These are phyloP conservation scores for Cyberlindnera maritima DNA, from an alignment of 805 yeast genomes.

Conservation along the genomic window DNA sequence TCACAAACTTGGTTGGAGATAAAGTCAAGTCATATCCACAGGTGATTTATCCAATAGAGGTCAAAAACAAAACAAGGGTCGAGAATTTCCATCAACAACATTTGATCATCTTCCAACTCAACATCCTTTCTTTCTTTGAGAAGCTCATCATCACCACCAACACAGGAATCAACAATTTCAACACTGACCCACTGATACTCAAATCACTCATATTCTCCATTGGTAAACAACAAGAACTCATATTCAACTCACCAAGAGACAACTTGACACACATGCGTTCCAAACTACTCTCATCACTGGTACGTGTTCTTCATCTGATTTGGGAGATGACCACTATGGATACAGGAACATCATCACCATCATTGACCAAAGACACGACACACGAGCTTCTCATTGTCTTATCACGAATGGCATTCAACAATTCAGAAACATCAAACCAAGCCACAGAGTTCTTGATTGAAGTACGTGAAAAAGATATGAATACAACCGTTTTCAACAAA, in stretches of 20 bases:
- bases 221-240: conserved; percentile 33
- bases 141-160: conserved; percentile 28
- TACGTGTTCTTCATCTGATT: conserved; percentile 21
- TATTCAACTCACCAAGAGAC: conserved; percentile 26
- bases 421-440: conserved; percentile 38
- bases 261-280: conserved; percentile 24
- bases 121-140: conserved; percentile 50
- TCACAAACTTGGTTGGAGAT: conserved; percentile 42
- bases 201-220: conserved; percentile 19
- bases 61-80: conserved; percentile 32
- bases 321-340: conserved; percentile 24
- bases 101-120: conserved; percentile 39
- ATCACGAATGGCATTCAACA: conserved; percentile 51
- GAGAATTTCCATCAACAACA: conserved; percentile 42
- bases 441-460: conserved; percentile 37
- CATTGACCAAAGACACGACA: conserved; percentile 32
- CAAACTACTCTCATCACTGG: conserved; percentile 19
- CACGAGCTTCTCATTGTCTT: conserved; percentile 48
- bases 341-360: conserved; percentile 13
- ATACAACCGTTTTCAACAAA: conserved; percentile 38
- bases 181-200: conserved; percentile 25
- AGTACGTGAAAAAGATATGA: conserved; percentile 32
- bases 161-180: conserved; percentile 21
- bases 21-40: conserved; percentile 12
- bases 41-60: conserved; percentile 11